Percentiles rank a stretch among this genome's conserved stretches.
Evolutionary conservation across 805 yeast species (phyloP).

Genomic region (Metahyphopichia silvanorum): DNA sequence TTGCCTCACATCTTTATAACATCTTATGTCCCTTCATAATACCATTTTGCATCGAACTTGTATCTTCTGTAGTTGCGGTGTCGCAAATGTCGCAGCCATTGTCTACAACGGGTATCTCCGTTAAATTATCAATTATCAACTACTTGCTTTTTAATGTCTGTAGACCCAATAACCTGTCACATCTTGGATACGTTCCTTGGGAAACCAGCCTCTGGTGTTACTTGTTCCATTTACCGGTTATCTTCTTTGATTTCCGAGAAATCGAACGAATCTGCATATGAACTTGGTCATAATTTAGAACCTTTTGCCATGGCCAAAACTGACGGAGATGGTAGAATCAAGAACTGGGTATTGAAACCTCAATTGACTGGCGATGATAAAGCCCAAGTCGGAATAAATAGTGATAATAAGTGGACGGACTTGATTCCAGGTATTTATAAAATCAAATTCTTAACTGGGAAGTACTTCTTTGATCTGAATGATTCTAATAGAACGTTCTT

Average conservation of each 20-base stretch:
- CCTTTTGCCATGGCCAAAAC: conserved; percentile 72
- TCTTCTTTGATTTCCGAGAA: conserved; percentile 20
- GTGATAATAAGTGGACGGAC: conserved; percentile 35
- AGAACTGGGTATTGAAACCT: conserved; percentile 58
- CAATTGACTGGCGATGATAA: conserved; percentile 10
- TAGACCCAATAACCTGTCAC: conserved; percentile 80
- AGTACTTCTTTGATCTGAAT: conserved; percentile 46
- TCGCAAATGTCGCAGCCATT: too few relatives aligned
- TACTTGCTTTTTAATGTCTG: too few relatives aligned
- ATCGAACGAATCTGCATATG: conserved; percentile 24
- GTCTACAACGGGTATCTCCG: too few relatives aligned
- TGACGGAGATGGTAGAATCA: conserved; percentile 76
- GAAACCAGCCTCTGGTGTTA: conserved; percentile 75
- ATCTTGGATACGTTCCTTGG: conserved; percentile 83
- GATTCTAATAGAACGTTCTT: conserved; percentile 57
- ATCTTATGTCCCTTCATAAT: too few relatives aligned
- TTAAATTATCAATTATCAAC: too few relatives aligned
- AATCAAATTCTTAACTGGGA: conserved; percentile 72
- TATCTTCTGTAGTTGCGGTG: too few relatives aligned
- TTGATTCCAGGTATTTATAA: conserved; percentile 66
- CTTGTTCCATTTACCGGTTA: conserved; percentile 54
- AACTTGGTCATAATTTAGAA: conserved; percentile 12
- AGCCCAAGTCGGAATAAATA: conserved; percentile 25
- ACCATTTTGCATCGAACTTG: too few relatives aligned
- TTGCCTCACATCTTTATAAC: too few relatives aligned